Evolutionary conservation across 371 early-diverging fungal genomes (phyloP), one percentile per base, ranked within the genome.

Genomic region (Saksenaea vasiformis): DNA sequence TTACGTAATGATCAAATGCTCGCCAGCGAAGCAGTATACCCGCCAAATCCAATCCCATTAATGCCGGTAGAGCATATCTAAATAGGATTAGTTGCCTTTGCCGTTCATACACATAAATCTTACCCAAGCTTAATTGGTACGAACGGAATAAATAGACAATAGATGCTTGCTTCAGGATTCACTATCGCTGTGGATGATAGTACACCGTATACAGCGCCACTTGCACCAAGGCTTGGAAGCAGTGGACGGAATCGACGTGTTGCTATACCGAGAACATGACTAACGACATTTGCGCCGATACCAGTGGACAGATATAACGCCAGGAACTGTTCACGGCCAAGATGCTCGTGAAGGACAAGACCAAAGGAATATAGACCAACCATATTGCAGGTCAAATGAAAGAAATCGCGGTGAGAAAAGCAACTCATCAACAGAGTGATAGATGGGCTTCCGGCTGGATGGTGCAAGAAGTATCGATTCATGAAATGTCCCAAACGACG

Each of bases 381-480:
- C 80, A 85, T 87, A 69, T 90, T 90, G 68, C 87, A 79, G 3
- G 69, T 76, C 54, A 89, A 76, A 65, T 90, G 91, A 76, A 76
- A 78, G 2, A 87, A 47, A 24, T 78, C 79, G 13, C 76, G 71
- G 54, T 90, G 91, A 31, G 86, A 85, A 59, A 90, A 90, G 43
- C 75, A 69, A 31, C 82, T 80, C 1, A 89, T 87, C 24, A 90
- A 41, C 35, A 89, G 58, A 0, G 90, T 90, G 41, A 82, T 76
- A 11, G 84, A 80, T 17, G 67, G 70, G 0, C 80, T 76, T 0
- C 77, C 70, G 5, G 71, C 62, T 2, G 88, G 85, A 34, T 87
- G 66, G 63, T 90, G 90, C 63, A 82, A 54, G 61, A 90, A 90
- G 67, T 78, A 68, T 7, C 75, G 68, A 8, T 65, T 41, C 88